Evolutionary conservation across 2,329 filamentous ascomycete species (phyloP), one percentile per base, ranked within the genome.

Genomic region (Simplicillium sp.): DNA sequence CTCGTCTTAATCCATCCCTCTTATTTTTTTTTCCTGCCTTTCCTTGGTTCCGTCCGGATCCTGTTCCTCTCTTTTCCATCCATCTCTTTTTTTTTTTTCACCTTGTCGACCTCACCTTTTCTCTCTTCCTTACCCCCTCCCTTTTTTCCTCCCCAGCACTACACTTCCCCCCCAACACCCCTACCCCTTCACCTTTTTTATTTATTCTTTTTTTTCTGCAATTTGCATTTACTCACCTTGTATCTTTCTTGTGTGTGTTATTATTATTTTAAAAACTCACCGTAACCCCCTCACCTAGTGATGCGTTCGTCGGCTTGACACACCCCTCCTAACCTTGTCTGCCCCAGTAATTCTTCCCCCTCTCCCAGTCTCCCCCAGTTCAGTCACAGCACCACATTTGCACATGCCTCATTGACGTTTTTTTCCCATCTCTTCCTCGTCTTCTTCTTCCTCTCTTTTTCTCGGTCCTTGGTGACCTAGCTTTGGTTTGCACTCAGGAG

Each of bases 111-210:
- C 46, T 48, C 43, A 36, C 44, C 41, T 44, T 44, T 48, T 37
- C 36, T 31, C 42, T 37, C 36, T 41, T 45, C 53, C 48, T 42
- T 38, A 38, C 37, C 46, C 44, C 41, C 46, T 45, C 36, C 44
- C 53, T 48, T 45, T 50, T 39, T 48, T 50, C n/a, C n/a, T n/a
- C n/a, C n/a, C 42, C 43, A 49, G 29, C 18, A 37, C 36, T 34
- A 41, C 44, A 45, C 41, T 40, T 42, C 50, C 45, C 48, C n/a
- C 53, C 51, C 47, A 41, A 38, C 46, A 47, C 48, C 44, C 48
- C 47, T 36, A 40, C 42, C 38, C 43, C 40, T 40, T 39, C 45
- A 17, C n/a, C 25, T 33, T 34, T 42, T 52, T 52, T 45, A 44
- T 47, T 47, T 44, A 47, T 43, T 46, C 45, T 37, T 44, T 41